Conservation (phyloP, 2,329 filamentous ascomycete genomes). For the Catunica adiposa region DNA sequence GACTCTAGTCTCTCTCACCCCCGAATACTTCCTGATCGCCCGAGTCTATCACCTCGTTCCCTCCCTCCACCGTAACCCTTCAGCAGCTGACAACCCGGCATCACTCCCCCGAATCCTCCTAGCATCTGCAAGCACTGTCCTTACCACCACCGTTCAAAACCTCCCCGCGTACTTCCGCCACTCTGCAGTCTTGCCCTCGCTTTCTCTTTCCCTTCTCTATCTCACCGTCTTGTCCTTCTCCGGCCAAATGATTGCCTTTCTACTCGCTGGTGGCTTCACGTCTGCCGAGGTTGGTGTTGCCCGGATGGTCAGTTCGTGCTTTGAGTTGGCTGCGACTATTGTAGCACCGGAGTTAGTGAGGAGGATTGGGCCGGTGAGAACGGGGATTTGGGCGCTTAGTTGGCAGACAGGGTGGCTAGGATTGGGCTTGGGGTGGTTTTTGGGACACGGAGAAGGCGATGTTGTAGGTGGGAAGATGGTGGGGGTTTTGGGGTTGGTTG, state of each 20-base stretch:
- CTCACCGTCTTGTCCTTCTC: conserved; percentile 42
- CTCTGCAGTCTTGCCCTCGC: conserved; percentile 41
- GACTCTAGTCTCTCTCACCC: conserved; percentile 30
- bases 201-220: conserved; percentile 43
- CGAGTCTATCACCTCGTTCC: conserved; percentile 18
- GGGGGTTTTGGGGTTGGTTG: conserved; percentile 32
- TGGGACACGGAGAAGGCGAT: conserved; percentile 17
- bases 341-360: conserved; percentile 38
- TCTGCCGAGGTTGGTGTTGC: conserved; percentile 36
- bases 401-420: conserved; percentile 47
- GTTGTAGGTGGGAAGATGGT: conserved; percentile 17
- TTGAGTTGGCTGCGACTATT: conserved; percentile 47
- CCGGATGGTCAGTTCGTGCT: conserved; percentile 33
- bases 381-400: conserved; percentile 53
- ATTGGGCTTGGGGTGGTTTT: conserved; percentile 27
- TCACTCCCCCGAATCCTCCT: not conserved
- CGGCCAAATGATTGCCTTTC: conserved; percentile 49
- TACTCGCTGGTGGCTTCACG: conserved; percentile 36
- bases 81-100: not conserved
- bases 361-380: conserved; percentile 40
- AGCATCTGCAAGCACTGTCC: not conserved
- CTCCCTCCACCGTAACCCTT: conserved; percentile 11
- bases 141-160: not conserved
- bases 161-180: conserved; percentile 34
- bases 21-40: conserved; percentile 37